phyloP scores from a whole-genome alignment of 805 yeast genomes.

The Metschnikowia bowlesiae region DNA sequence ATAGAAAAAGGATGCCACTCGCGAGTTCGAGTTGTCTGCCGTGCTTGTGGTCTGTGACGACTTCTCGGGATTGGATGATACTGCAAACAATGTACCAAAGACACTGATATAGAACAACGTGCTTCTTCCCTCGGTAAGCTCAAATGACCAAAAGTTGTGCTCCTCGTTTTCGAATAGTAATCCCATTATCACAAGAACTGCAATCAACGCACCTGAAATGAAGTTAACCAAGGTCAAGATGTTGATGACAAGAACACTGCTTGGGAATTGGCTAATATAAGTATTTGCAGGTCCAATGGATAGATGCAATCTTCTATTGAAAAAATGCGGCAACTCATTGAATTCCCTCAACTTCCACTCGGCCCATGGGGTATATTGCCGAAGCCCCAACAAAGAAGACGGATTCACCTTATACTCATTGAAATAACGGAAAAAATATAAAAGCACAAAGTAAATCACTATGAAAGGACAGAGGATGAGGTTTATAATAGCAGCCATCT shows the following conservation, averaged over 20 bases:
- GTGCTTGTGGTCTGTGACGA: slow-evolving; percentile 17
- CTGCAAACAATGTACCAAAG: slow-evolving; percentile 84
- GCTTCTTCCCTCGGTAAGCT: slow-evolving; percentile 73
- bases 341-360: slow-evolving; percentile 94
- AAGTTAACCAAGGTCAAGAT: slow-evolving; percentile 45
- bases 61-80: slow-evolving; percentile 61
- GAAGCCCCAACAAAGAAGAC: slow-evolving; percentile 56
- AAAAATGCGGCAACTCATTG: slow-evolving; percentile 88
- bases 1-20: slow-evolving; percentile 49
- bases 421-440: slow-evolving; percentile 86
- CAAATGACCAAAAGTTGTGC: slow-evolving; percentile 77
- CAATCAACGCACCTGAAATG: slow-evolving; percentile 82
- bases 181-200: slow-evolving; percentile 64
- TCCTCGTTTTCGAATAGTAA: slow-evolving; percentile 79
- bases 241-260: slow-evolving; percentile 48
- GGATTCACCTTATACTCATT: slow-evolving; percentile 91
- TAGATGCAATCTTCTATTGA: slow-evolving; percentile 69
- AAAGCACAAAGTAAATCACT: slow-evolving; percentile 72
- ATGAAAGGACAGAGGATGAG: slow-evolving; percentile 80
- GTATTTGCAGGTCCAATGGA: slow-evolving; percentile 77
- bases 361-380: slow-evolving; percentile 92
- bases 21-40: slow-evolving; percentile 23
- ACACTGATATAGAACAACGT: slow-evolving; percentile 84
- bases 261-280: slow-evolving; percentile 89
- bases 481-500: slow-evolving; percentile 83